Evolutionary conservation across 805 yeast genomes (phyloP), one percentile per base, ranked within the genome.

Genomic region (Blastobotrys terrestris): DNA sequence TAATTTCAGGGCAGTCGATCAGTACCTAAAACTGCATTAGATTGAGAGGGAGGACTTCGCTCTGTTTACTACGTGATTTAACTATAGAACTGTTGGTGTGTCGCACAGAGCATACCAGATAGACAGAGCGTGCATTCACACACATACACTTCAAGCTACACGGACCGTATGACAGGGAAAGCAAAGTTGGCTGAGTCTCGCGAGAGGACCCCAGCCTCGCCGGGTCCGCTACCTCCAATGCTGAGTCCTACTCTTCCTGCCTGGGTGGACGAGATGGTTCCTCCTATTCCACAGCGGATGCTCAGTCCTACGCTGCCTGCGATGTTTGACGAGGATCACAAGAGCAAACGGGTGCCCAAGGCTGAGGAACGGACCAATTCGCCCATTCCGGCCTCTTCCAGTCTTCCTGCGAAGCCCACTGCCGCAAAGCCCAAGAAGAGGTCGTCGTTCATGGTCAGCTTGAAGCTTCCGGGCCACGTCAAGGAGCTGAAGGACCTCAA

Each of bases 231-330:
- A 18, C 72, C 73, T 15, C 67, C 69, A 8, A 59, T 69, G 63
- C 62, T 70, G 39, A 67, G 71, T 51, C 73, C 73, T 7, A 67
- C 73, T 13, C 57, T 69, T 31, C 72, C 72, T 5, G 53, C 67
- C 7, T 58, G 67, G 58, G 58, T 61, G 47, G 67, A 64, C 21
- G 61, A 54, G 56, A 53, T 54, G 22, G 55, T 68, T 19, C 44
- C 49, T 13, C 16, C 15, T 8, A 20, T 49, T 13, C 47, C 48
- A 11, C 53, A 61, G 39, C 57, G 58, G 15, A 70, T 70, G 63
- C 57, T 71, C 50, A 69, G 73, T 55, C 75, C 75, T 2, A 70
- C 74, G 14, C 61, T 72, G 13, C 75, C 75, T 1, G 61, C 71
- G 2, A 57, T 59, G 31, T 69, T 65, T 48, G 65, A 60, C 50